These are phyloP conservation scores for Licmophora abbreviata DNA, from an alignment of 108 stramenopile species.

Conservation along the genomic window DNA sequence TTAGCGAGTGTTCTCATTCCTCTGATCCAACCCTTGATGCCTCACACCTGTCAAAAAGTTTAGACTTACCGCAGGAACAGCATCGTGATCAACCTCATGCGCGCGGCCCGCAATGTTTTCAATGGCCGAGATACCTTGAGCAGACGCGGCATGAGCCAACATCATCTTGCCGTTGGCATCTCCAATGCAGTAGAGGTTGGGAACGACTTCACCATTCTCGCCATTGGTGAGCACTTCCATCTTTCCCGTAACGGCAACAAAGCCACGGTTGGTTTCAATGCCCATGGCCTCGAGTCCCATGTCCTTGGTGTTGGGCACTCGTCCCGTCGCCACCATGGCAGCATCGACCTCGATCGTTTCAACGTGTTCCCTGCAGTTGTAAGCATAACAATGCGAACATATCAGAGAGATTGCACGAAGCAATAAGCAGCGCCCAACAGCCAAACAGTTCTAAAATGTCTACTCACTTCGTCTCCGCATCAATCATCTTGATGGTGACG, in stretches of 20 bases:
- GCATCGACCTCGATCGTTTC: conserved; percentile 97
- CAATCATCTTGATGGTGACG: conserved; percentile 98
- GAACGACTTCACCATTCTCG: conserved; percentile 69
- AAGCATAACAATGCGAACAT: conserved; percentile 4
- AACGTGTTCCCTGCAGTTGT: conserved; percentile 72
- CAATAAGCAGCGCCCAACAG: neutral
- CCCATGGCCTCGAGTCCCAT: conserved; percentile 87
- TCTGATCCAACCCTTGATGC: no score
- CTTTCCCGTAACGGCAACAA: conserved; percentile 91
- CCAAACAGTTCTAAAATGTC: neutral
- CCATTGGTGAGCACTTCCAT: conserved; percentile 91
- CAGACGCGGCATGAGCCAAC: conserved; percentile 97
- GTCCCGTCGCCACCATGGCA: conserved; percentile 97
- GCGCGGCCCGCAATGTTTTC: conserved; percentile 91
- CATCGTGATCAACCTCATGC: conserved; percentile 90
- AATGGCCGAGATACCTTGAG: conserved; percentile 94
- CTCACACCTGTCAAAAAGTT: no score
- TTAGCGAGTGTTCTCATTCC: no score
- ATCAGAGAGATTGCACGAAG: neutral
- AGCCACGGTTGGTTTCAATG: conserved; percentile 92
- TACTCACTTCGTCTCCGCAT: conserved; percentile 93
- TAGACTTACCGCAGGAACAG: conserved; percentile 96
- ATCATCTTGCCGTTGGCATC: conserved; percentile 99
- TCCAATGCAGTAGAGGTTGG: conserved; percentile 97
- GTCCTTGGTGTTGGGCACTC: conserved; percentile 91